These are phyloP conservation scores for Pseudopithomyces maydicus DNA, from an alignment of 2,329 filamentous ascomycete genomes.

Conservation along the genomic window DNA sequence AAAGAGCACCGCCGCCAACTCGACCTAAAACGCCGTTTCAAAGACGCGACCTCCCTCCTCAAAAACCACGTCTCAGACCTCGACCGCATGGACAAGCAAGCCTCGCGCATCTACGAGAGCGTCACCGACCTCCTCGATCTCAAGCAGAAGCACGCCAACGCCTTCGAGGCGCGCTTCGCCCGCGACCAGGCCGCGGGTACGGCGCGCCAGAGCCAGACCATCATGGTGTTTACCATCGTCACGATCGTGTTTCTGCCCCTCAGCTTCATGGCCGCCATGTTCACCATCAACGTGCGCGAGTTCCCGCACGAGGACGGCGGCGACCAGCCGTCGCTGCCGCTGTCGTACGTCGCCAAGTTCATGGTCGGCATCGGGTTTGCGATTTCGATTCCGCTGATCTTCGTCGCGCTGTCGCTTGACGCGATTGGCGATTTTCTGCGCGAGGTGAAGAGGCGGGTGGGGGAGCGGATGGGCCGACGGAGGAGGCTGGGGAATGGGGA, in stretches of 20 bases:
- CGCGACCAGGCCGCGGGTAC: slow-evolving; percentile 66
- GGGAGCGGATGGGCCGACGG: slow-evolving; percentile 9
- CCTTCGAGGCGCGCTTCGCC: slow-evolving; percentile 67
- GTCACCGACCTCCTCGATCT: slow-evolving; percentile 68
- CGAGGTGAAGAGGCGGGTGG: slow-evolving; percentile 26
- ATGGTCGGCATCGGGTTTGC: slow-evolving; percentile 62
- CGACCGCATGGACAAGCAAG: slow-evolving; percentile 67
- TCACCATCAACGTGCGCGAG: slow-evolving; percentile 59
- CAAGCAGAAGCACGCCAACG: slow-evolving; percentile 73
- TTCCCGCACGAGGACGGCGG: slow-evolving; percentile 47
- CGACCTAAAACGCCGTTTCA: slow-evolving; percentile 60
- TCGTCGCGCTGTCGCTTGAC: slow-evolving; percentile 53
- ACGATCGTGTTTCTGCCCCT: slow-evolving; percentile 63
- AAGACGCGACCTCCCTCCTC: slow-evolving; percentile 62
- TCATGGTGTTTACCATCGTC: slow-evolving; percentile 65
- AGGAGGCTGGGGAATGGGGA: not conserved
- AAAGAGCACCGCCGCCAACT: slow-evolving; percentile 45
- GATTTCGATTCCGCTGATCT: slow-evolving; percentile 57
- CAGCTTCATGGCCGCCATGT: slow-evolving; percentile 61
- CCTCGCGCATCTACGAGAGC: slow-evolving; percentile 63
- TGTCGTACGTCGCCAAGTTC: slow-evolving; percentile 60
- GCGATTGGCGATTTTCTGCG: slow-evolving; percentile 41
- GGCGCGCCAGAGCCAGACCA: slow-evolving; percentile 60
- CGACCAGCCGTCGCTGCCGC: slow-evolving; percentile 44
- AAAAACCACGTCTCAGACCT: slow-evolving; percentile 65